Evolutionary conservation across 495 filamentous ascomycete species (phyloP), one percentile per base, ranked within the genome.

Genomic region (Barbatosphaeria neglecta): DNA sequence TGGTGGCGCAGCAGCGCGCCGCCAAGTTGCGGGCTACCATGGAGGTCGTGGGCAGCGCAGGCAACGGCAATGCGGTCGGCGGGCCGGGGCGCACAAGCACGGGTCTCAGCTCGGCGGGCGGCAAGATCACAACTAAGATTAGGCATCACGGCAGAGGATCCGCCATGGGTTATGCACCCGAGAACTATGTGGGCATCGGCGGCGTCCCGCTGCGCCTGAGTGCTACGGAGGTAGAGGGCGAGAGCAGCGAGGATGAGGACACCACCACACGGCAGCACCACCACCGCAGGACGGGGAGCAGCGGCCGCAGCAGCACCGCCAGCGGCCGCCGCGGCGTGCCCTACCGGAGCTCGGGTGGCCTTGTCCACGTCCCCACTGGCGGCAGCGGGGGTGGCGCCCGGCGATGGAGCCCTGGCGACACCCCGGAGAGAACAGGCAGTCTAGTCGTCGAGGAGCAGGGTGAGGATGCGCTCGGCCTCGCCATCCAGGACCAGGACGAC

Each of bases 221-320:
- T 64, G 93, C 93, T 6, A 94, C 83, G 53, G 92, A 99, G 60
- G 83, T 97, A 4, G 89, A 90, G 43, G 89, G 90, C 52, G 87
- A 82, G 50, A 80, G 78, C 31, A 80, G 77, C 39, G 82, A 85
- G 15, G 83, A 86, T 28, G 87, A 95, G 43, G 83, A 87, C 33
- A 55, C 27, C 68, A 66, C 52, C 49, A 68, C 74, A 22, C 68
- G 71, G 45, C 68, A 64, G 6, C 58, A 70, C 41, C 77, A 84
- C 41, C 84, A 92, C 60, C 79, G 79, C 33, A 73, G 87, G 37
- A 84, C 84, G 6, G 82, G 83, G 18, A 89, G 84, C 55, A 76
- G 71, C 51, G 86, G 86, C 24, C 75, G 86, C 35, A 92, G 86
- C 55, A 87, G 85, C 44, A 68, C 85, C 19, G 80, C 78, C 13